Percentiles rank a stretch among this genome's conserved stretches.
These are phyloP conservation scores for Sphaerobolus stellatus DNA, from an alignment of 1,284 basidiomycete genomes.

Conservation along the genomic window DNA sequence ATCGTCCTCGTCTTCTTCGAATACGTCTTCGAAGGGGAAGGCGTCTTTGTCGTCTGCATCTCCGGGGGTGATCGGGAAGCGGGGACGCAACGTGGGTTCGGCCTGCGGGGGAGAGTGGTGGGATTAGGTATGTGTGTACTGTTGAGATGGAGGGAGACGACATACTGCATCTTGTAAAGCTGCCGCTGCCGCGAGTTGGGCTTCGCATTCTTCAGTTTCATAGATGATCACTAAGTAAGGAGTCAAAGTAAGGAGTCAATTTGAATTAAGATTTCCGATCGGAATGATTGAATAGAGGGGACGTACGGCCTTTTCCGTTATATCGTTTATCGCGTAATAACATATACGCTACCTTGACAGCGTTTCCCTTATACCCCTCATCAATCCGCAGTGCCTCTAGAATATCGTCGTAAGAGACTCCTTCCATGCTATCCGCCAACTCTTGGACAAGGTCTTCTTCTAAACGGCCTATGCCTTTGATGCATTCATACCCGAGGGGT, in stretches of 20 bases:
- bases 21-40: constrained; percentile 68
- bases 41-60: constrained; percentile 38
- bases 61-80: constrained; percentile 46
- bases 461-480: constrained; percentile 83
- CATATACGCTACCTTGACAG: constrained; percentile 96
- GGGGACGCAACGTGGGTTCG: no score
- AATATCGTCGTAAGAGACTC: constrained; percentile 79
- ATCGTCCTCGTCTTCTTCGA: constrained; percentile 56
- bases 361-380: constrained; percentile 84
- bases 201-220: constrained; percentile 80
- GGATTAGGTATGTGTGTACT: no score
- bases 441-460: constrained; percentile 90
- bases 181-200: constrained; percentile 74
- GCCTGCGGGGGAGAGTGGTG: no score
- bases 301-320: constrained; percentile 77
- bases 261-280: constrained; percentile 4
- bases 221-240: constrained; percentile 61
- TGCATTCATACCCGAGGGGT: constrained; percentile 69
- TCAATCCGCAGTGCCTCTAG: constrained; percentile 82
- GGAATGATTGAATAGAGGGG: not conserved
- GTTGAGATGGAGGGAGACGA: not conserved
- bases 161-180: constrained; percentile 36
- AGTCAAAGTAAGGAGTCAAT: constrained; percentile 19
- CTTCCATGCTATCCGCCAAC: constrained; percentile 71
- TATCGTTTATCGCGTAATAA: constrained; percentile 87